These are phyloP conservation scores for Pelargonium citronellum DNA, from an alignment of 441 rosid species.

Conservation along the genomic window DNA sequence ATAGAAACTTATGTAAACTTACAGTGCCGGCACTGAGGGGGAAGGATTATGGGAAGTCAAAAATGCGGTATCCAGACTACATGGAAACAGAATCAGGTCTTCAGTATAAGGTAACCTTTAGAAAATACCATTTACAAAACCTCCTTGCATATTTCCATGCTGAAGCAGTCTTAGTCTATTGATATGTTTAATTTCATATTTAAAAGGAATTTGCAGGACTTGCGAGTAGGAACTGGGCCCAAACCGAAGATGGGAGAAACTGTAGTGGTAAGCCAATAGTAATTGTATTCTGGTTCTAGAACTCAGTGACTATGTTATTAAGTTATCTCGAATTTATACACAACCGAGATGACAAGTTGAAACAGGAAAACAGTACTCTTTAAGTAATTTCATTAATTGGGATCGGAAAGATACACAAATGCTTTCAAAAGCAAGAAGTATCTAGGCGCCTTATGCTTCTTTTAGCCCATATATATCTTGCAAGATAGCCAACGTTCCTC, in stretches of 20 bases:
- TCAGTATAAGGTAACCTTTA: slow-evolving; percentile 71
- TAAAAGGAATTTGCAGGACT: slow-evolving; percentile 51
- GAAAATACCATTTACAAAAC: slow-evolving; percentile 9
- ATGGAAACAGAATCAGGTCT: slow-evolving; percentile 77
- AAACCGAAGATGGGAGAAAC: slow-evolving; percentile 67
- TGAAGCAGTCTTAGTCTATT: background rate
- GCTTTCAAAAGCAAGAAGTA: background rate
- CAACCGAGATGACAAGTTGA: background rate
- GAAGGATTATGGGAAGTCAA: slow-evolving; percentile 88
- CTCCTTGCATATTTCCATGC: background rate
- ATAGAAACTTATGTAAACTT: slow-evolving; percentile 15
- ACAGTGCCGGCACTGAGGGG: slow-evolving; percentile 95
- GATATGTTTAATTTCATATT: slow-evolving; percentile 21
- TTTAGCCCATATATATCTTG: background rate
- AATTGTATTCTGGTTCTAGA: background rate
- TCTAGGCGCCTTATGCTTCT: background rate
- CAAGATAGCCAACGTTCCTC: background rate
- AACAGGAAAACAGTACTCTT: background rate
- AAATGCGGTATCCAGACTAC: slow-evolving; percentile 83
- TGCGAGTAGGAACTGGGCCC: slow-evolving; percentile 72
- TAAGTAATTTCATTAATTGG: background rate
- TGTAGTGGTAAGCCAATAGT: slow-evolving; percentile 57
- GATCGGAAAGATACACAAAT: background rate
- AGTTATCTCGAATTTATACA: background rate
- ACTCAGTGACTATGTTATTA: background rate